A percentile compares a stretch with the other conserved stretches of the same genome.
phyloP scores from a whole-genome alignment of 139 green algal genomes.

The Chlamydomonas asymmetrica region DNA sequence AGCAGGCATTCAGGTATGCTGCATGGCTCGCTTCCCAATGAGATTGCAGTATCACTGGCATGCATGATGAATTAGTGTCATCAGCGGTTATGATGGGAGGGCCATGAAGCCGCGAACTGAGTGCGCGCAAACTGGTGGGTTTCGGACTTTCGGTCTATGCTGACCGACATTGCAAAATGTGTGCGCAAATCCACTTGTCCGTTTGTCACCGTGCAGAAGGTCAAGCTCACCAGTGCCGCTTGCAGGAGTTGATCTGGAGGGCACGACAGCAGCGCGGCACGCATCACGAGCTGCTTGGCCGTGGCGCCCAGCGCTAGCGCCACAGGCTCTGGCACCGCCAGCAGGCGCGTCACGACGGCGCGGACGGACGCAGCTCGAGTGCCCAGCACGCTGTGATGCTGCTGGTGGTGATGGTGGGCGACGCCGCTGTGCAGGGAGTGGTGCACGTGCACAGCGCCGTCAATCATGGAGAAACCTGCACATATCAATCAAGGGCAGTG shows the following conservation, averaged over 20 bases:
- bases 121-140: background rate
- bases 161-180: background rate
- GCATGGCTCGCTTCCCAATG: no score
- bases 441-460: background rate
- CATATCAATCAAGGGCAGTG: background rate
- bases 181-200: background rate
- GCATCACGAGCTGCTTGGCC: conserved; percentile 1
- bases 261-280: conserved; percentile 15
- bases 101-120: background rate
- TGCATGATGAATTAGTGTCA: no score
- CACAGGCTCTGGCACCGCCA: conserved; percentile 6
- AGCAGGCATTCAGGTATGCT: no score
- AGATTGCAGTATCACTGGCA: no score
- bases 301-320: background rate
- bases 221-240: background rate
- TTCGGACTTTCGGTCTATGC: background rate
- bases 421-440: no score
- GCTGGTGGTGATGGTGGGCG: background rate
- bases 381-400: background rate
- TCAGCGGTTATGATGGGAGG: no score
- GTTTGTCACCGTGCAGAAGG: no score
- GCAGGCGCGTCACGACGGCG: background rate
- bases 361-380: no score
- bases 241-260: background rate
- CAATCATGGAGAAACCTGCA: background rate